Conservation (phyloP, 2,329 filamentous ascomycete species). For the Fusarium pseudoanthophilum region DNA sequence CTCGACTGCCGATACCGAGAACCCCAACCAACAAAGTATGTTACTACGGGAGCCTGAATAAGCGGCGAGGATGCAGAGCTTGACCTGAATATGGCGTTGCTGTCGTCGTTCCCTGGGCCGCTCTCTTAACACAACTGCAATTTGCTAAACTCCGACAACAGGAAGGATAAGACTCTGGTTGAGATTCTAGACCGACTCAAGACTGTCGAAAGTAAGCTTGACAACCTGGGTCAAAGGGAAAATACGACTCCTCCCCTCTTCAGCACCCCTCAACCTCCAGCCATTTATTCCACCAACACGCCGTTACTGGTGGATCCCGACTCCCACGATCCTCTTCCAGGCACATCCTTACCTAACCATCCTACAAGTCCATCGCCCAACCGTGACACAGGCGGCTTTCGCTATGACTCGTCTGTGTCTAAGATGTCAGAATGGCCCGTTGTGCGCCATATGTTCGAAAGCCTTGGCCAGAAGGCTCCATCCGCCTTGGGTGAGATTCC, state of each 20-base stretch:
- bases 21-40: conserved; percentile 71
- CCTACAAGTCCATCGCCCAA: conserved; percentile 32
- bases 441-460: conserved; percentile 42
- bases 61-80: conserved; percentile 16
- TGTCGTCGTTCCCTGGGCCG: conserved; percentile 14
- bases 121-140: background rate
- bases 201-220: conserved; percentile 66
- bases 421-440: conserved; percentile 43
- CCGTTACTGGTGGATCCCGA: conserved; percentile 39
- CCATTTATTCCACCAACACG: conserved; percentile 34
- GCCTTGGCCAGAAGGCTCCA: conserved; percentile 39
- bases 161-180: conserved; percentile 71
- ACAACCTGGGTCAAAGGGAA: conserved; percentile 50
- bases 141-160: conserved; percentile 45
- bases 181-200: conserved; percentile 69
- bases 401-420: conserved; percentile 43
- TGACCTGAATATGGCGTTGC: conserved; percentile 4
- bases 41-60: conserved; percentile 29
- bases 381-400: conserved; percentile 39
- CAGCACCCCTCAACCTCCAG: conserved; percentile 34
- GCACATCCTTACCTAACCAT: conserved; percentile 30
- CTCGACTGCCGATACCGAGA: conserved; percentile 70
- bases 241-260: conserved; percentile 33
- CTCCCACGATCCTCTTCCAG: conserved; percentile 33
- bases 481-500: conserved; percentile 33